Percentiles rank a stretch among this genome's conserved stretches.
Evolutionary conservation across 2,329 filamentous ascomycete genomes (phyloP).

Genomic region (Pseudogymnoascus sp.): DNA sequence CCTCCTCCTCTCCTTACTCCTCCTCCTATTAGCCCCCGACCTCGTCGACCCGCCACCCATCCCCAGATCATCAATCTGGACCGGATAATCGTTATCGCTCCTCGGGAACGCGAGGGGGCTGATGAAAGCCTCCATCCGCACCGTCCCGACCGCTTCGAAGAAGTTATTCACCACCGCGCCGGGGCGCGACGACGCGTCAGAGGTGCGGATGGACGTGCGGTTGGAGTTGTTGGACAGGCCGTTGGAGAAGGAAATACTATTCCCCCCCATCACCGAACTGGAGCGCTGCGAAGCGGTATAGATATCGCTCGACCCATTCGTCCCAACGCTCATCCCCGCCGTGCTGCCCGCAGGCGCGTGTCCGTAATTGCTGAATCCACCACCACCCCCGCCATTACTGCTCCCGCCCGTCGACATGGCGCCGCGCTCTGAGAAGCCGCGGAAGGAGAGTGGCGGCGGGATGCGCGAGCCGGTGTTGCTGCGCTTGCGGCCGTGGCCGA

Average conservation of each 20-base stretch:
- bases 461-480: conserved; percentile 79
- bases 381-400: conserved; percentile 3
- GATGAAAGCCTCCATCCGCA: conserved; percentile 97
- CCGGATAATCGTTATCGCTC: conserved; percentile 25
- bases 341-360: conserved; percentile 45
- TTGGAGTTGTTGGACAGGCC: conserved; percentile 35
- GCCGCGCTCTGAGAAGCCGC: conserved; percentile 53
- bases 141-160: conserved; percentile 82
- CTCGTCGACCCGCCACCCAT: conserved; percentile 3
- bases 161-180: conserved; percentile 40
- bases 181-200: conserved; percentile 25
- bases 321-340: conserved; percentile 48
- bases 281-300: conserved; percentile 46
- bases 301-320: conserved; percentile 52
- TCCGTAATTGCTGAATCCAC: conserved; percentile 27
- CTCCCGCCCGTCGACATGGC: conserved; percentile 36
- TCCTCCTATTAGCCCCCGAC: conserved; percentile 20
- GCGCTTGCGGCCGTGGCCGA: conserved; percentile 68
- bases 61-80: conserved; percentile 28
- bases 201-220: conserved; percentile 27
- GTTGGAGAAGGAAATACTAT: conserved; percentile 29
- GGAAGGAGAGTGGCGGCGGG: conserved; percentile 63
- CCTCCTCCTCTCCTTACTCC: conserved; percentile 23
- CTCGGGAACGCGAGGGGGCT: conserved; percentile 42
- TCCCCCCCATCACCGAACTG: conserved; percentile 32